These are phyloP conservation scores for Tillandsia fasciculata DNA, from an alignment of 176 grass and related monocot genomes.

Conservation along the genomic window DNA sequence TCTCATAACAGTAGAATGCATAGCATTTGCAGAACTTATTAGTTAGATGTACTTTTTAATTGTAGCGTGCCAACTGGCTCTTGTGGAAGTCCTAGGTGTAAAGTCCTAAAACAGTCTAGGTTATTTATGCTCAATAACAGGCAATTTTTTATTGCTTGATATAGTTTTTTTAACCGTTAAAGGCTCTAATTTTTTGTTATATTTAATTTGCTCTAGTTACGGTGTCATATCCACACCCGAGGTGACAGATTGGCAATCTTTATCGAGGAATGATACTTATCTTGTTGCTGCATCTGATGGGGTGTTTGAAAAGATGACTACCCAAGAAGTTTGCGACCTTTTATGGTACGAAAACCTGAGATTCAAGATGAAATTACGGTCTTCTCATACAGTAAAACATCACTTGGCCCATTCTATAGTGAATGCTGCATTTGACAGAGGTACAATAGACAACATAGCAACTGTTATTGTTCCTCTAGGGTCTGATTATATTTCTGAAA, in stretches of 20 bases:
- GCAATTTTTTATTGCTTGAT: too few relatives aligned
- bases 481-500: constrained; percentile 29
- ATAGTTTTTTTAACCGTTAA: too few relatives aligned
- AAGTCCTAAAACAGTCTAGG: neutral
- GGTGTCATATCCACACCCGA: constrained; percentile 92
- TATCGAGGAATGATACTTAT: constrained; percentile 77
- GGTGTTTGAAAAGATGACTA: constrained; percentile 78
- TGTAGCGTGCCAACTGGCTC: constrained; percentile 7
- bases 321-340: constrained; percentile 80
- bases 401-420: constrained; percentile 69
- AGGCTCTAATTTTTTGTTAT: constrained; percentile 17
- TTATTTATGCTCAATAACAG: too few relatives aligned
- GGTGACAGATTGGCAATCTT: constrained; percentile 59
- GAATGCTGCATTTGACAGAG: constrained; percentile 65
- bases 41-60: neutral
- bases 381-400: constrained; percentile 26
- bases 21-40: neutral
- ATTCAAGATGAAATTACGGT: constrained; percentile 15
- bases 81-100: constrained; percentile 13
- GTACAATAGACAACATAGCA: constrained; percentile 86
- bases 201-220: constrained; percentile 40
- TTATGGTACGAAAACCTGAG: constrained; percentile 54
- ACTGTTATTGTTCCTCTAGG: constrained; percentile 74
- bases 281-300: constrained; percentile 80
- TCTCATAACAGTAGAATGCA: too few relatives aligned